Conservation (phyloP, 225 moss, liverwort and hornwort genomes). For the Marchantia paleacea region DNA sequence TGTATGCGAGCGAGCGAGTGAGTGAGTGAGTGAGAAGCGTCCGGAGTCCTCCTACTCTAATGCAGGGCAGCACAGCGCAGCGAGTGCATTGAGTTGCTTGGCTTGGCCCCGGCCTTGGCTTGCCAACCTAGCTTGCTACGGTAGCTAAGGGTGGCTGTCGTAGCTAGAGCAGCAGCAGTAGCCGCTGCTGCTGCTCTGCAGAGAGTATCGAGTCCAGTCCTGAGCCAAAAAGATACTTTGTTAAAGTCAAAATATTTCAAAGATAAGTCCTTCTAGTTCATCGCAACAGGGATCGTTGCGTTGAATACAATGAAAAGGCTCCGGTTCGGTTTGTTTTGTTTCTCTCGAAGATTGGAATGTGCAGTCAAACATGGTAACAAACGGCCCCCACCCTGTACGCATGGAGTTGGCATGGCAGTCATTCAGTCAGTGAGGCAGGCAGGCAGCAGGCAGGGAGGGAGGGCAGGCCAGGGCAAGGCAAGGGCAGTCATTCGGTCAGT, state of each 20-base stretch:
- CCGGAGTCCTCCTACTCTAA: no score
- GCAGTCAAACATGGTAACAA: neutral
- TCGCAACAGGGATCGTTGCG: neutral
- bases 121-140: no score
- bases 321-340: neutral
- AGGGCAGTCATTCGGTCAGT: neutral
- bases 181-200: no score
- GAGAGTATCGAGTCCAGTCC: neutral
- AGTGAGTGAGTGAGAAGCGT: no score
- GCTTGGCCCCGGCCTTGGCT: no score
- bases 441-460: no score
- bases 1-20: no score
- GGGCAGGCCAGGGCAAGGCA: no score
- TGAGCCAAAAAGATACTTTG: neutral
- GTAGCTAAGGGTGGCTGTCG: no score
- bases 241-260: neutral
- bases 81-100: no score
- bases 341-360: neutral
- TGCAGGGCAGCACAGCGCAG: no score
- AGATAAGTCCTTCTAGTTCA: neutral
- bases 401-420: conserved; percentile 6
- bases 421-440: neutral
- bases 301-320: neutral
- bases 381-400: neutral
- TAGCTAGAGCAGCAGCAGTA: no score